Evolutionary conservation across 345 rosid genomes (phyloP), one percentile per base, ranked within the genome.

Genomic region (Lenwebbia sp.): DNA sequence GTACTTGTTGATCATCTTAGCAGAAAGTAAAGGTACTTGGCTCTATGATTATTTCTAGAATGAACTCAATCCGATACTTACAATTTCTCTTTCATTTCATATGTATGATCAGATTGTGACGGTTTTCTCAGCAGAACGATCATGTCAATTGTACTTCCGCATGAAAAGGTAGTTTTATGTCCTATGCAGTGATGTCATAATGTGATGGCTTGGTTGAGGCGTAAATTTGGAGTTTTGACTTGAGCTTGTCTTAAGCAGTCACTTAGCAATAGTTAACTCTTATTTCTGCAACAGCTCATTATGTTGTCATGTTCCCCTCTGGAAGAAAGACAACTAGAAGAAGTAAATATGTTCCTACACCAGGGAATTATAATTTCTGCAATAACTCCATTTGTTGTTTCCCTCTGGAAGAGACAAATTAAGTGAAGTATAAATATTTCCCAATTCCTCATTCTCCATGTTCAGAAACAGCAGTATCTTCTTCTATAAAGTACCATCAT

Each of bases 21-120:
- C 90, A 37, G 95, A 92, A 86, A 92, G 83, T 86, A 88, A 92
- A 91, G 96, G 96, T 94, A 93, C 65, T 44, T 55, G 84, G 49
- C 41, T 82, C 21, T 78, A 30, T 40, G 58, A 78, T 26, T 19
- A 70, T 83, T 44, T 54, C 58, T 83, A 83, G 57, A 52, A 83
- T 28, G 84, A 78, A 56, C 76, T 12, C 53, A 44, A 22, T 76
- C 25, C 37, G 41, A 56, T 82, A 49, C 60, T 86, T 44, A 26
- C 81, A 19, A 19, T 33, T 58, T 54, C 51, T 6, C 56, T 58
- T 50, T 86, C 28, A 57, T 50, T 40, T 81, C 23, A 56, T 81
- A 11, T 54, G 50, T 83, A 83, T 75, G 49, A 33, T 85, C 91
- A 94, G 94, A 91, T 88, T 87, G 90, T 84, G 91, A 91, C 52